Conservation (phyloP, 2,329 filamentous ascomycete genomes). For the Monosporascus sp. region DNA sequence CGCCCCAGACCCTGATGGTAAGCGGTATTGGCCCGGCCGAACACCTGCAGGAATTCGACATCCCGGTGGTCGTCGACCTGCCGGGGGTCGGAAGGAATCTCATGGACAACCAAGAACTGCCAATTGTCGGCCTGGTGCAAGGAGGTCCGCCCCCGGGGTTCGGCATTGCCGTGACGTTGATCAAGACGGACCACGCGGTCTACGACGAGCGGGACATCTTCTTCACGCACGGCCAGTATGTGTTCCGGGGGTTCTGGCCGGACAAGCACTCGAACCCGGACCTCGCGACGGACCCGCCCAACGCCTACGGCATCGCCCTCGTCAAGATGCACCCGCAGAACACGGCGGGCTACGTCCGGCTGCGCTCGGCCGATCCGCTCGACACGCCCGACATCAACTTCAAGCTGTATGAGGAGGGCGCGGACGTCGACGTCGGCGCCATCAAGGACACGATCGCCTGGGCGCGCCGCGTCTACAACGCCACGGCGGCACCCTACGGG, state of each 20-base stretch:
- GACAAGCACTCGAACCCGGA: conserved; percentile 13
- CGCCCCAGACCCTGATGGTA: conserved; percentile 43
- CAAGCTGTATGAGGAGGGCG: conserved; percentile 48
- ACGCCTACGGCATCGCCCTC: conserved; percentile 29
- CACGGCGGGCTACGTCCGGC: conserved; percentile 51
- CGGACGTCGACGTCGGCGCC: conserved; percentile 38
- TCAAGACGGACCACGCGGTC: conserved; percentile 1
- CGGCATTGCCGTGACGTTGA: neutral
- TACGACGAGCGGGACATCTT: conserved; percentile 15
- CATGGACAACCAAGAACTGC: conserved; percentile 36
- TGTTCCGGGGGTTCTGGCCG: conserved; percentile 19
- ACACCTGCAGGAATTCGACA: conserved; percentile 35
- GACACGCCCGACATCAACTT: conserved; percentile 61
- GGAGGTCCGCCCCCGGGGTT: neutral
- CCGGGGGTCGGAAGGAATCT: conserved; percentile 46
- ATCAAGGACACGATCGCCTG: conserved; percentile 40
- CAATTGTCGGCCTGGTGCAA: conserved; percentile 20
- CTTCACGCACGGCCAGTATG: conserved; percentile 7
- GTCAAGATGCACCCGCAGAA: conserved; percentile 43
- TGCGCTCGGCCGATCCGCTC: conserved; percentile 55
- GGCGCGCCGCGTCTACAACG: conserved; percentile 7
- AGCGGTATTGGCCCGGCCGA: conserved; percentile 39
- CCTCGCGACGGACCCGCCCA: conserved; percentile 20
- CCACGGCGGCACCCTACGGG: conserved; percentile 1
- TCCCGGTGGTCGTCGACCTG: conserved; percentile 36